A percentile compares a stretch with the other conserved stretches of the same genome.
phyloP scores from a whole-genome alignment of 192 early-diverging fungal genomes.

The Cetraspora pellucida region DNA sequence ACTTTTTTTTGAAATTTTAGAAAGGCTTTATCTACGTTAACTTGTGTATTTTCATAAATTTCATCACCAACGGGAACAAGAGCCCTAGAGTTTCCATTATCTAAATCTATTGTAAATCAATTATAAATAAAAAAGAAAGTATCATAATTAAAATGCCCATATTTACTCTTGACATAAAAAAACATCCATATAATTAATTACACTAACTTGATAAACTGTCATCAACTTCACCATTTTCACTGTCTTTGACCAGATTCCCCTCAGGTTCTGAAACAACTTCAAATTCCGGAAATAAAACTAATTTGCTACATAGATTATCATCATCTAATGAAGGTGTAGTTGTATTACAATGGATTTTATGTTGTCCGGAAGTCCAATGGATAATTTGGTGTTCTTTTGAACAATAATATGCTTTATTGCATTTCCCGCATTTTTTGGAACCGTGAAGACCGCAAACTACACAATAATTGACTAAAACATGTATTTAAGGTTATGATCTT shows the following conservation, averaged over 20 bases:
- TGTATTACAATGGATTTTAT: conserved; percentile 63
- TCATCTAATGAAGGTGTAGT: conserved; percentile 24
- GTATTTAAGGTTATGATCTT: not conserved
- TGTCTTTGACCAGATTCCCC: conserved; percentile 37
- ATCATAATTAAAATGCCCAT: not conserved
- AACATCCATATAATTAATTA: not conserved
- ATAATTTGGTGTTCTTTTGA: conserved; percentile 79
- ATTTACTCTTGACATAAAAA: not conserved
- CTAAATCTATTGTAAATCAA: conserved; percentile 2
- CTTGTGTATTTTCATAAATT: conserved; percentile 72
- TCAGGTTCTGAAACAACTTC: conserved; percentile 60
- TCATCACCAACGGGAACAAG: conserved; percentile 61
- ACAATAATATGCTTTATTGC: conserved; percentile 77
- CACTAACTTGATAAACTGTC: not conserved
- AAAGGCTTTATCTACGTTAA: conserved; percentile 89
- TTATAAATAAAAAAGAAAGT: not conserved
- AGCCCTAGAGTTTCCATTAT: conserved; percentile 35
- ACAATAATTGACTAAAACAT: conserved; percentile 52
- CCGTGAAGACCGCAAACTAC: conserved; percentile 74
- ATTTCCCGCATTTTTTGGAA: conserved; percentile 77
- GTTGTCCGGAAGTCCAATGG: conserved; percentile 80
- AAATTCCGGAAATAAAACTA: conserved; percentile 57
- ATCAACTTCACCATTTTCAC: conserved; percentile 47
- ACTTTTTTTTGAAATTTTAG: conserved; percentile 87
- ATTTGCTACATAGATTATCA: conserved; percentile 35